Conservation (phyloP, 768 basidiomycete species). For the Termitomyces bulborhizus region DNA sequence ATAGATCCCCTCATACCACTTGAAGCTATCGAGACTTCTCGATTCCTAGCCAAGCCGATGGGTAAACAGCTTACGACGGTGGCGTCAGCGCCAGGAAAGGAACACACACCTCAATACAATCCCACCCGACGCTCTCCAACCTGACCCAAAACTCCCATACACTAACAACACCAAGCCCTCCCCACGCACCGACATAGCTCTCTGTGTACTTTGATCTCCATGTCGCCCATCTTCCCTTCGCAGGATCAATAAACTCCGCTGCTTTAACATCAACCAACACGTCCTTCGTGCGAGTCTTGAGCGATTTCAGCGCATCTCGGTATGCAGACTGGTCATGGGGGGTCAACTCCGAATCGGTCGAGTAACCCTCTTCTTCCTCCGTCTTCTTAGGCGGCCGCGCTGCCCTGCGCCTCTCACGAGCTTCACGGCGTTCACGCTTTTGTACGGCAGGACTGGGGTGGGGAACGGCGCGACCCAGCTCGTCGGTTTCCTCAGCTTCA, state of each 20-base stretch:
- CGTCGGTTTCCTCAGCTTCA: conserved; percentile 47
- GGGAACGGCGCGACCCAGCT: neutral
- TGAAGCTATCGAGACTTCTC: conserved; percentile 66
- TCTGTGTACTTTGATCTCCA: conserved; percentile 80
- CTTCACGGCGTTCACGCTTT: conserved; percentile 51
- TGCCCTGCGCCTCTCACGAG: conserved; percentile 51
- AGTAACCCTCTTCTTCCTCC: conserved; percentile 72
- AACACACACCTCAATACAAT: conserved; percentile 66
- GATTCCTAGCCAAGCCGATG: neutral
- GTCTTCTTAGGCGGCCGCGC: conserved; percentile 27
- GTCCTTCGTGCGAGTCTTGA: conserved; percentile 44
- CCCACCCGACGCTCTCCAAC: conserved; percentile 83
- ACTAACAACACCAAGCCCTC: conserved; percentile 78
- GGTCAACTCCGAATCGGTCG: conserved; percentile 74
- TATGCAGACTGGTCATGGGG: conserved; percentile 69
- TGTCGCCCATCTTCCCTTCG: conserved; percentile 51
- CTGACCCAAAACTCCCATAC: conserved; percentile 97
- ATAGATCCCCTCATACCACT: conserved; percentile 78
- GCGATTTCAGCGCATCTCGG: conserved; percentile 46
- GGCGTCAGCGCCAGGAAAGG: neutral
- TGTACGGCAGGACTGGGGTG: neutral
- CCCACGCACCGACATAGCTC: conserved; percentile 87
- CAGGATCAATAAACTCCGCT: conserved; percentile 79
- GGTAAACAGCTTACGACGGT: neutral
- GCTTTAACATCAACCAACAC: conserved; percentile 79